Conservation (phyloP, 2,329 filamentous ascomycete genomes). For the Colletotrichum melonis region DNA sequence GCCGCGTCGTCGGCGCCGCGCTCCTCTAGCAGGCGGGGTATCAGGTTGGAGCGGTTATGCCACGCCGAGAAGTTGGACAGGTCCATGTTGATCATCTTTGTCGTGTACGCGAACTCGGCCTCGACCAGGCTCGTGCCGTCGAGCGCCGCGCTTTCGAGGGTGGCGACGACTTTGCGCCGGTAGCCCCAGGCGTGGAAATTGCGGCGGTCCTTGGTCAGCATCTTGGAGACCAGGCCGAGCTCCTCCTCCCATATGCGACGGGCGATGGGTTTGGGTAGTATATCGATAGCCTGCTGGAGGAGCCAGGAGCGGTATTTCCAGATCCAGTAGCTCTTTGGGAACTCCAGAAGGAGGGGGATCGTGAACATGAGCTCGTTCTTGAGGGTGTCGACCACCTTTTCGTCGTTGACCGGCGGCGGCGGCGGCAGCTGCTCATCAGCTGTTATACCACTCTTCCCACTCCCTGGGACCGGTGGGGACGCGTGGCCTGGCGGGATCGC, state of each 20-base stretch:
- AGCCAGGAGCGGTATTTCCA: constrained; percentile 97
- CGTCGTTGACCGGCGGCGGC: constrained; percentile 41
- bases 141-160: constrained; percentile 72
- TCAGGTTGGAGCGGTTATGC: constrained; percentile 90
- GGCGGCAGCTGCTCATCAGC: constrained; percentile 44
- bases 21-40: constrained; percentile 79
- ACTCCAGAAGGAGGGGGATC: constrained; percentile 84
- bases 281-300: constrained; percentile 75
- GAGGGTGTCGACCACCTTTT: constrained; percentile 51
- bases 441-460: constrained; percentile 67
- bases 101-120: constrained; percentile 89
- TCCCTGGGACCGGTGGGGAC: constrained; percentile 52
- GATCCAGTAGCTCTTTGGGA: constrained; percentile 99
- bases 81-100: constrained; percentile 84
- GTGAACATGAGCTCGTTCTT: constrained; percentile 81
- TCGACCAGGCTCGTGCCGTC: constrained; percentile 75
- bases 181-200: constrained; percentile 99
- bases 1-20: constrained; percentile 71
- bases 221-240: constrained; percentile 84
- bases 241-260: constrained; percentile 85
- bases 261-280: constrained; percentile 68
- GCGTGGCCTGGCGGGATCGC: constrained; percentile 60
- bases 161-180: constrained; percentile 80
- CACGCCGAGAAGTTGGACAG: constrained; percentile 97
- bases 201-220: constrained; percentile 85